Evolutionary conservation across 2,329 filamentous ascomycete genomes (phyloP), one percentile per base, ranked within the genome.

Genomic region (Trichoderma aggressivum): DNA sequence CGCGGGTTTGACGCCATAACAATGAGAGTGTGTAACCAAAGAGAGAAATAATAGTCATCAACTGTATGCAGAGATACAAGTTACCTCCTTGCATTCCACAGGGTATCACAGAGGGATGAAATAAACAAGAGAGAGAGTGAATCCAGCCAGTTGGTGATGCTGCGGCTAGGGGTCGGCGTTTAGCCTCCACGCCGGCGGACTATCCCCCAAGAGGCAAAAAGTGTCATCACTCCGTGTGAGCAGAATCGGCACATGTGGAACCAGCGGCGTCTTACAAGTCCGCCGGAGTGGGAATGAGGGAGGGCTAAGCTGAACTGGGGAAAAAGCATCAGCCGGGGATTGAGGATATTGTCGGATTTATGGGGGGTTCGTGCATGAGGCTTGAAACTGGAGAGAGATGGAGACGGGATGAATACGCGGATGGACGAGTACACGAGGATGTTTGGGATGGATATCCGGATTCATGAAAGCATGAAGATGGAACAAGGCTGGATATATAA

Each of bases 201-300:
- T 39, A 70, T 47, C 12, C 64, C 67, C 1, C 21, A 70, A 70
- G 4, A n/a, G 47, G 67, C 28, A 70, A 55, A 70, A 70, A 70
- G 11, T 18, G 47, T 70, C 67, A 70, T 39, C 65, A 3, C 36
- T 47, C 61, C 8, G 18, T 10, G 30, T 24, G 11, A 8, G 30
- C 36, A 56, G 55, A 59, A 34, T 43, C 34, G 34, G n/a, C 56
- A 34, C 30, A 21, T 24, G 64, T 67, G 64, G 64, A 36, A 59
- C 24, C 53, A 30, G 21, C 65, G 53, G 58, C 10, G 34, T 55
- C 24, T 30, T 18, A 34, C 28, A 56, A 55, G 43, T 70, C 47
- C 59, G 67, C 67, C 56, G 65, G 30, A 50, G 11, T 26, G 39
- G 65, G 39, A 50, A 8, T n/a, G 39, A n/a, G 18, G 18, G 26